Base-by-base conservation (phyloP, 202 grass and related monocot species). In the Schoenoplectus triqueter region DNA sequence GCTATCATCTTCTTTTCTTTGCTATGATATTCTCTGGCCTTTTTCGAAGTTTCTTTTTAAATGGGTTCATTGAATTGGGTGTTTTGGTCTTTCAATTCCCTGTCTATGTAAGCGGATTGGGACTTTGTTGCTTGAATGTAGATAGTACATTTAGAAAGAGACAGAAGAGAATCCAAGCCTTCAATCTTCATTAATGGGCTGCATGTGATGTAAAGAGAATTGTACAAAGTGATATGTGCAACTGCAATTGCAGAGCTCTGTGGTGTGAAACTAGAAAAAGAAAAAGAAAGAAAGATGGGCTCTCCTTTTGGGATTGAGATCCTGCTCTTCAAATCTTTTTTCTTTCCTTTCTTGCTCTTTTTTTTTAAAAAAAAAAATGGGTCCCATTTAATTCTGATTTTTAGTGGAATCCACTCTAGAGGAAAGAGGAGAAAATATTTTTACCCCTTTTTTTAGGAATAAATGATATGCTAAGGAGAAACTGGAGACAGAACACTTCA, bases 201-300 rank as follows among this genome's bases (percentile, higher is more conserved):
- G 81, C 81, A 83, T 83, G 81, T 83, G 81, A 70, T 83, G 65
- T 71, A 71, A 83, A 57, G 65, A 70, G 48, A 10, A 20, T 83
- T 83, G 81, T 71, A 83, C 81, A 83, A 56, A 69, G 22, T 83
- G 81, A 83, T 39, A 19, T 83, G 64, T 69, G 80, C 64, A 69
- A 83, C 81, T 70, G 64, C 81, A 59, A 70, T 42, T 83, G 42
- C 66, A 66, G 50, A 69, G 31, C 48, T 55, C 19, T 83, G 64
- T 57, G 31, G 31, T 66, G 5, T 81, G 63, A 40, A 41, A 15
- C 22, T 69, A 19, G 22, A 1, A 31, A 55, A 75, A 75, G 14
- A 14, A 57, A 5, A 54, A 31, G 31, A 31, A 31, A 31, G 31
- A 31, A 31, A 31, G 31, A 31, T 31, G 31, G 5, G 15, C 31